Evolutionary conservation across 768 basidiomycete species (phyloP).

Genomic region (Lactifluus volemus): DNA sequence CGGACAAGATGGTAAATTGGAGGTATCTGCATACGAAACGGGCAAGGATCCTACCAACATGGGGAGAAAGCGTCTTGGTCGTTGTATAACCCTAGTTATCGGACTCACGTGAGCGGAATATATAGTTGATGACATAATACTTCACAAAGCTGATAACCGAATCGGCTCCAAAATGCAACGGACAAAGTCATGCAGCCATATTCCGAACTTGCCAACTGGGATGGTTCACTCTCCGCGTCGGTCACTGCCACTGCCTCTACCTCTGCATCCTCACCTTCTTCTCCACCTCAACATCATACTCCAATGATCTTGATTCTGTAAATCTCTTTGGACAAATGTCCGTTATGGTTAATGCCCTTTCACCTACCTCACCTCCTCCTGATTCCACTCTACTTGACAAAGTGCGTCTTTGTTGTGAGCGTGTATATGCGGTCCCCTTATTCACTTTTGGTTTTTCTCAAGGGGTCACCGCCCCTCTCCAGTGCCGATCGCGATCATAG

Average conservation of each 20-base stretch:
- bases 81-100: neutral
- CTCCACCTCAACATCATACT: neutral
- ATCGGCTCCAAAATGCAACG: no score
- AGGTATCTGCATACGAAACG: conserved; percentile 33
- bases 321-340: neutral
- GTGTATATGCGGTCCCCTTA: neutral
- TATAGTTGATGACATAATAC: conserved; percentile 6
- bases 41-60: conserved; percentile 24
- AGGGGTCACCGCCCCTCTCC: neutral
- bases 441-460: neutral
- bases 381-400: neutral
- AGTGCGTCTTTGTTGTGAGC: neutral
- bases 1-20: conserved; percentile 28
- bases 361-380: neutral
- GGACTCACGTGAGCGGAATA: neutral
- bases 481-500: neutral
- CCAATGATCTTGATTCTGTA: neutral
- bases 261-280: neutral
- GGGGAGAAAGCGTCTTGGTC: conserved; percentile 19
- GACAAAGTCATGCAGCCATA: conserved; percentile 2
- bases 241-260: neutral
- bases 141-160: neutral
- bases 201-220: conserved; percentile 17
- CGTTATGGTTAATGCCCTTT: neutral
- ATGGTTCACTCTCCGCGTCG: neutral